phyloP scores from a whole-genome alignment of 2,329 filamentous ascomycete genomes.

The Alternaria incomplexa region DNA sequence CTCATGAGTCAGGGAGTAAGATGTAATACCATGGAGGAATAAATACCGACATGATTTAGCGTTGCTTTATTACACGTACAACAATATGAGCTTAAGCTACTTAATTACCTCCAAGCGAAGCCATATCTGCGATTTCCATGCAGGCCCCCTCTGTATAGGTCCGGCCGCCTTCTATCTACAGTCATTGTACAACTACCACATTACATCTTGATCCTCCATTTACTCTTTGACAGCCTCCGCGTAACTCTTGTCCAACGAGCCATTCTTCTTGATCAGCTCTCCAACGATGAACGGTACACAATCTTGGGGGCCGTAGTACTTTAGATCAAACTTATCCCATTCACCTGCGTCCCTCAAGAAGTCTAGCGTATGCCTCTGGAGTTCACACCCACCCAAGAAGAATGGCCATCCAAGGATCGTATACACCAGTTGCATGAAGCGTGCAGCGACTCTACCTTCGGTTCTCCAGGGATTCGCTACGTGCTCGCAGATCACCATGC shows the following conservation, averaged over 20 bases:
- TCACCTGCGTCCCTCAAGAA: constrained; percentile 54
- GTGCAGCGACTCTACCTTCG: constrained; percentile 54
- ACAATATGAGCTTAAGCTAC: not conserved
- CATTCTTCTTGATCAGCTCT: constrained; percentile 42
- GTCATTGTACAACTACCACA: not conserved
- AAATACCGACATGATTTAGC: too few relatives aligned
- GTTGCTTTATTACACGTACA: not conserved
- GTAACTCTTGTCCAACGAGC: constrained; percentile 23
- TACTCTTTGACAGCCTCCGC: constrained; percentile 28
- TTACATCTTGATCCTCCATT: not conserved
- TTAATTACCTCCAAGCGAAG: not conserved
- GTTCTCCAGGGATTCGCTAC: constrained; percentile 59
- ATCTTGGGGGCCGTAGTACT: constrained; percentile 41
- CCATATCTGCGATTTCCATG: not conserved
- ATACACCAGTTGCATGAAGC: constrained; percentile 56
- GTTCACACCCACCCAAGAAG: constrained; percentile 59
- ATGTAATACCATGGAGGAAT: not conserved
- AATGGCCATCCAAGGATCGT: constrained; percentile 57
- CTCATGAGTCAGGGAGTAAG: not conserved
- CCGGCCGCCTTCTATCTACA: not conserved
- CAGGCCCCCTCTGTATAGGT: not conserved
- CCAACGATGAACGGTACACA: constrained; percentile 47
- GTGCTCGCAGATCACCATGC: constrained; percentile 63
- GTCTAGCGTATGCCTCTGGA: constrained; percentile 57
- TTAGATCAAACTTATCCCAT: constrained; percentile 59